Evolutionary conservation across 345 rosid genomes (phyloP).

Genomic region (Excoecaria cochinchinensis): DNA sequence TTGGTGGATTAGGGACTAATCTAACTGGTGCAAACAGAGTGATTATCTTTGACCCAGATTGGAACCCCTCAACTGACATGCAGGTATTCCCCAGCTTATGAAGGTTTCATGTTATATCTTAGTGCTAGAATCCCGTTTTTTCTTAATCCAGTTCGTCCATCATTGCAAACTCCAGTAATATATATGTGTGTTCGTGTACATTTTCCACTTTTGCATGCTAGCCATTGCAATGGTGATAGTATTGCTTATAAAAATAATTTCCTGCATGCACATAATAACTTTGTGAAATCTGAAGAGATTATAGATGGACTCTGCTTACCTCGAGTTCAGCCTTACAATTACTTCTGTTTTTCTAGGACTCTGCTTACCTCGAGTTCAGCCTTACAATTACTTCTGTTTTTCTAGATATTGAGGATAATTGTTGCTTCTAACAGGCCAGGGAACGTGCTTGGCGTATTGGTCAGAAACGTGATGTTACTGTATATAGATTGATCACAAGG

Average conservation of each 20-base stretch:
- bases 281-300: not conserved
- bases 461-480: conserved; percentile 84
- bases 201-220: not conserved
- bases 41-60: conserved; percentile 96
- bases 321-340: not conserved
- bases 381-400: conserved; percentile 3
- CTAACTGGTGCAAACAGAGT: conserved; percentile 93
- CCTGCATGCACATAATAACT: not conserved
- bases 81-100: conserved; percentile 50
- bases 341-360: not conserved
- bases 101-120: not conserved
- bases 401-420: conserved; percentile 8
- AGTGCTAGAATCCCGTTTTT: not conserved
- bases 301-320: not conserved
- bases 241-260: not conserved
- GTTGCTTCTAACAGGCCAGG: conserved; percentile 65
- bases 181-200: not conserved
- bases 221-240: not conserved
- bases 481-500: conserved; percentile 85
- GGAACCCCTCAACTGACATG: conserved; percentile 98
- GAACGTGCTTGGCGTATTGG: conserved; percentile 99
- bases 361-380: not conserved
- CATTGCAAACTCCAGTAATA: not conserved
- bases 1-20: conserved; percentile 97
- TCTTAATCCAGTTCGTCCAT: not conserved